Evolutionary conservation across 1,284 basidiomycete species (phyloP), one percentile per base, ranked within the genome.

Genomic region (Fomitopsis pinicola): DNA sequence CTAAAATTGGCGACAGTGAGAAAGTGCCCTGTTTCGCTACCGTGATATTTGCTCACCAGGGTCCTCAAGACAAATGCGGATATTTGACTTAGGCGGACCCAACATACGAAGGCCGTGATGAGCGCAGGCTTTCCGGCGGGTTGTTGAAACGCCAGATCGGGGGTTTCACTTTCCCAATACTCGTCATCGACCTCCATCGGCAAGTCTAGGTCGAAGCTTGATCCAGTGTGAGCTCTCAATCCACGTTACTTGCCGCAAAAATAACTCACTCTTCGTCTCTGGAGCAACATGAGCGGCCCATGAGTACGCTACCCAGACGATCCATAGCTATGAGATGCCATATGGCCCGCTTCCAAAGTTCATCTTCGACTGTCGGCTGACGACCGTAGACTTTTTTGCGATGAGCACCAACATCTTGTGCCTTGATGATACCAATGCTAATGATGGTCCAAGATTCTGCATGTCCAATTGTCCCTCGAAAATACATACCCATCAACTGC

Each of bases 181-280:
- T 94, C 91, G 69, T 97, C 95, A 65, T 95, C 90, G 6, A 95
- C 87, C 69, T 92, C 91, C 8, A 91, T 76, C 0, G 92, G 92
- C 55, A 89, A 78, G 42, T 91, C 90, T 28, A 89, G 77, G 71
- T 95, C 92, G 71, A 91, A 88, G 72, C 89, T 91, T 8, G 67
- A 3, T 59, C 55, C 58, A 42, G 5, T 55, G 44, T 58, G 40
- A 62, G 62, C 30, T 40, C 36, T 45, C 44, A 45, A 2, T 50
- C 22, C 38, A 44, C 42, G 33, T 57, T 5, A 30, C 30, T 46
- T 55, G 46, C 42, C 48, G 22, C 42, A 22, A 52, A 5, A 10
- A 46, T 42, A 44, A 75, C 87, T 72, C 67, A 91, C 89, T 95
- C 92, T 73, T 93, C 91, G 69, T 94, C 90, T 38, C 85, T 83